Percentiles rank a stretch among this genome's conserved stretches.
These are phyloP conservation scores for Pseudocercospora cruenta DNA, from an alignment of 2,329 filamentous ascomycete species.

Conservation along the genomic window DNA sequence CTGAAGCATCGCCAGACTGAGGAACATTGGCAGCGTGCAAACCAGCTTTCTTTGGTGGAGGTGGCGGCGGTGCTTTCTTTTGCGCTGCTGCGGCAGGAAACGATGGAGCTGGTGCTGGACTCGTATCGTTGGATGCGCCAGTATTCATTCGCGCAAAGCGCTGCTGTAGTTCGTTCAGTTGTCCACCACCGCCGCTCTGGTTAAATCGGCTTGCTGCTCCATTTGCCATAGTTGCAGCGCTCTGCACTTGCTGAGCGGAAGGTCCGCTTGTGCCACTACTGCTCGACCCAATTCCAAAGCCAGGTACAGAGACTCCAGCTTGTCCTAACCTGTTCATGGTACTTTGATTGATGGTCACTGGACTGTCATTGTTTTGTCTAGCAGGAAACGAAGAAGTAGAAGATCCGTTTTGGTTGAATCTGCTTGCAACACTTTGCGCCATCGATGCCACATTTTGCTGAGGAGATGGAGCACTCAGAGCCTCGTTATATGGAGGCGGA, in stretches of 20 bases:
- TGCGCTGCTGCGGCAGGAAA: slow-evolving; percentile 39
- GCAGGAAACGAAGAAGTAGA: slow-evolving; percentile 6
- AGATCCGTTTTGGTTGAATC: slow-evolving; percentile 6
- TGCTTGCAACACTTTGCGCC: slow-evolving; percentile 15
- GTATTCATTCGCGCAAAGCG: slow-evolving; percentile 61
- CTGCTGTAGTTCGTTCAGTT: slow-evolving; percentile 69
- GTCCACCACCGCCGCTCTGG: slow-evolving; percentile 39
- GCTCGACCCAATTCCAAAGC: slow-evolving; percentile 67
- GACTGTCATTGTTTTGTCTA: slow-evolving; percentile 31
- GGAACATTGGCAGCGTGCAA: slow-evolving; percentile 43
- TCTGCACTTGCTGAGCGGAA: slow-evolving; percentile 37
- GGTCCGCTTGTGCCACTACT: slow-evolving; percentile 37
- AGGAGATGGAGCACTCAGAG: slow-evolving; percentile 21
- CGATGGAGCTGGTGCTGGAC: slow-evolving; percentile 32
- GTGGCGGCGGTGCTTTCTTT: slow-evolving; percentile 60
- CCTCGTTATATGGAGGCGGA: slow-evolving; percentile 55
- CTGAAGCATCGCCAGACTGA: slow-evolving; percentile 21
- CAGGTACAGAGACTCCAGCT: slow-evolving; percentile 78
- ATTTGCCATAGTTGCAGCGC: slow-evolving; percentile 18
- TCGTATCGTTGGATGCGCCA: slow-evolving; percentile 29
- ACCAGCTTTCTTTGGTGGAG: slow-evolving; percentile 61
- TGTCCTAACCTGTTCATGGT: slow-evolving; percentile 69
- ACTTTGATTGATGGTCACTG: slow-evolving; percentile 55
- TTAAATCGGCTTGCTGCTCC: slow-evolving; percentile 16
- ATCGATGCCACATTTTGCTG: slow-evolving; percentile 10